These are phyloP conservation scores for Isatis lusitanica DNA, from an alignment of 441 rosid genomes.

Conservation along the genomic window DNA sequence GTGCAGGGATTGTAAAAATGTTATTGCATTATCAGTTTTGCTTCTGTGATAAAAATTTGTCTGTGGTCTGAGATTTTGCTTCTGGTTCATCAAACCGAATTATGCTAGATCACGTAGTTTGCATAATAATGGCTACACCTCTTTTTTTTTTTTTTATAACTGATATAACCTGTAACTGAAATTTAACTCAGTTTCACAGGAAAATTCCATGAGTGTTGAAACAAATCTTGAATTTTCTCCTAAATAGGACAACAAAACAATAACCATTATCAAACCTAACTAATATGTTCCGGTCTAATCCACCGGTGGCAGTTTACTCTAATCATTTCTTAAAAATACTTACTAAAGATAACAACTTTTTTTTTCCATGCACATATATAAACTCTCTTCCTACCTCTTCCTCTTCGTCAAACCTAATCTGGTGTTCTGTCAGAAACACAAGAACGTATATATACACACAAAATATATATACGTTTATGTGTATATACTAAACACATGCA, in stretches of 20 bases:
- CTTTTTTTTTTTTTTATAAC: too few relatives aligned
- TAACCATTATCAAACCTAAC: conserved; percentile 5
- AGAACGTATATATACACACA: conserved; percentile 23
- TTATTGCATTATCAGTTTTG: too few relatives aligned
- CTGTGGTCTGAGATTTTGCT: too few relatives aligned
- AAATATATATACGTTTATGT: conserved; percentile 30
- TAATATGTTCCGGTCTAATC: conserved; percentile 12
- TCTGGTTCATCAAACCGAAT: too few relatives aligned
- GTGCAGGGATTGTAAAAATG: too few relatives aligned
- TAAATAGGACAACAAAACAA: conserved; percentile 13
- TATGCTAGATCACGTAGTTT: too few relatives aligned
- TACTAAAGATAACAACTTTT: conserved; percentile 18
- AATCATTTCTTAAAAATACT: background rate
- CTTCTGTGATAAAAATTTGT: too few relatives aligned
- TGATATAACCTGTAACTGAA: background rate
- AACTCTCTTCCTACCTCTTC: conserved; percentile 16
- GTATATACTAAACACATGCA: background rate
- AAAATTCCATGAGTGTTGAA: background rate
- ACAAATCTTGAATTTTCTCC: background rate
- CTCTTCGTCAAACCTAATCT: conserved; percentile 12
- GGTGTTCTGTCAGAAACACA: conserved; percentile 22
- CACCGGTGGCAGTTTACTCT: conserved; percentile 18
- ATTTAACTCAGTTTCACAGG: background rate
- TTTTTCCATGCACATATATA: conserved; percentile 19
- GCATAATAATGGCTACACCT: too few relatives aligned